A percentile compares a stretch with the other conserved stretches of the same genome.
Conservation (phyloP, 2,329 filamentous ascomycete species). For the Microcera coccophila region DNA sequence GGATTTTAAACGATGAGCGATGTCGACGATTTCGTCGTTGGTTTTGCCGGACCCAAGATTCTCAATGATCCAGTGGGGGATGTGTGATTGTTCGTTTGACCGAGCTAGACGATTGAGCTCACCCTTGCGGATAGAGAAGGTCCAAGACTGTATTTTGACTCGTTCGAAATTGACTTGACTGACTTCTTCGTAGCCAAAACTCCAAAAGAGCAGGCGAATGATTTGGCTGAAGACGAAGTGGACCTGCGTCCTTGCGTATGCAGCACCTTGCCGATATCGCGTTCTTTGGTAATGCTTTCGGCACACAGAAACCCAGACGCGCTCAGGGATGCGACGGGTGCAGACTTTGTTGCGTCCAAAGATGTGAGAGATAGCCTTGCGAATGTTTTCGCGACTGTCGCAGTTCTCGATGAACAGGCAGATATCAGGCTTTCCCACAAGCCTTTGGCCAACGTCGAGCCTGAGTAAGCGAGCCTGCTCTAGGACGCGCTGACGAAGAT, state of each 20-base stretch:
- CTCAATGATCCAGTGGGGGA: conserved; percentile 44
- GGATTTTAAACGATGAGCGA: conserved; percentile 43
- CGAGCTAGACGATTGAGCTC: conserved; percentile 54
- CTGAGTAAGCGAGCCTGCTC: conserved; percentile 15
- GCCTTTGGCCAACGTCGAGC: conserved; percentile 12
- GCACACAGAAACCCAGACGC: conserved; percentile 73
- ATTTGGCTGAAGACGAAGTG: conserved; percentile 62
- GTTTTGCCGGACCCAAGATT: conserved; percentile 45
- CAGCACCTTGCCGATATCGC: conserved; percentile 61
- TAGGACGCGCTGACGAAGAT: conserved; percentile 13
- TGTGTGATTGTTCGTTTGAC: conserved; percentile 21
- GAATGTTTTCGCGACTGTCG: conserved; percentile 56
- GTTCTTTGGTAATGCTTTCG: conserved; percentile 79
- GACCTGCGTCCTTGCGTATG: conserved; percentile 60
- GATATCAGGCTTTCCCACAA: conserved; percentile 27
- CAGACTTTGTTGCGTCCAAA: conserved; percentile 80
- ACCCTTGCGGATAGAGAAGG: conserved; percentile 60
- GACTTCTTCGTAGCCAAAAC: conserved; percentile 42
- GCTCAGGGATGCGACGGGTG: conserved; percentile 64
- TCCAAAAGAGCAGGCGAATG: conserved; percentile 60
- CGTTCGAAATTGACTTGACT: conserved; percentile 27
- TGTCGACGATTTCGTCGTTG: conserved; percentile 44
- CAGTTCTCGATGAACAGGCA: conserved; percentile 58
- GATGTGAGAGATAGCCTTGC: conserved; percentile 76
- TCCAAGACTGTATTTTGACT: conserved; percentile 47